Base-by-base conservation (phyloP, 169 alveolate species). In the Cryptosporidium sp. region DNA sequence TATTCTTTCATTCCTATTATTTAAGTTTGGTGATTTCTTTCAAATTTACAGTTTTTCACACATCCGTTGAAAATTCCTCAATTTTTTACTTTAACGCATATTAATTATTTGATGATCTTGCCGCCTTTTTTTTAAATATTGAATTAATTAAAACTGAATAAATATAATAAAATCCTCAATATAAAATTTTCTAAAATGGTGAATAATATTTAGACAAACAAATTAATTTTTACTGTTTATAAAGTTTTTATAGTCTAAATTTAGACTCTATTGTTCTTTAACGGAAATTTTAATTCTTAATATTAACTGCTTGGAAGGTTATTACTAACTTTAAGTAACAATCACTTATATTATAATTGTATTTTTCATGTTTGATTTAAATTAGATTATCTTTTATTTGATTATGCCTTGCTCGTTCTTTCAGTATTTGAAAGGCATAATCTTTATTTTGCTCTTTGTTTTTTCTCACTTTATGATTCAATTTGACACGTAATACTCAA, bases 21-120 rank as follows among this genome's bases (percentile, higher is more conserved):
- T 51, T 37, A 39, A 65, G 2, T 21, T 56, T 26, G 10, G 53
- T 14, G 33, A 42, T 69, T 69, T 69, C 44, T 69, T 48, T 29
- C 21, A 69, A 69, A 42, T 39, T 69, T 45, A 23, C 39, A 23
- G 37, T 39, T 69, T 23, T 42, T 69, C 58, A 69, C 58, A 44
- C 62, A 69, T 42, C 37, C 8, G 26, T 21, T 42, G 29, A 45
- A 23, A 69, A 9, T 42, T 69, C 65, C 39, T 21, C 10, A 26
- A 21, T 69, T 44, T 69, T 69, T 44, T 69, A 42, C 62, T 73
- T 29, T 1, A 72, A 73, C 86, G 86, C 86, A 73, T 70, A 69
- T 51, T 71, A 33, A 73, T 73, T 73, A 73, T 73, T 56, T 73
- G 86, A 56, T 73, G 86, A 73, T 73, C 86, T 73, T 73, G 71